Percentiles rank a stretch among this genome's conserved stretches.
Conservation (phyloP, 1,284 basidiomycete genomes). For the Cronartium ribicola region DNA sequence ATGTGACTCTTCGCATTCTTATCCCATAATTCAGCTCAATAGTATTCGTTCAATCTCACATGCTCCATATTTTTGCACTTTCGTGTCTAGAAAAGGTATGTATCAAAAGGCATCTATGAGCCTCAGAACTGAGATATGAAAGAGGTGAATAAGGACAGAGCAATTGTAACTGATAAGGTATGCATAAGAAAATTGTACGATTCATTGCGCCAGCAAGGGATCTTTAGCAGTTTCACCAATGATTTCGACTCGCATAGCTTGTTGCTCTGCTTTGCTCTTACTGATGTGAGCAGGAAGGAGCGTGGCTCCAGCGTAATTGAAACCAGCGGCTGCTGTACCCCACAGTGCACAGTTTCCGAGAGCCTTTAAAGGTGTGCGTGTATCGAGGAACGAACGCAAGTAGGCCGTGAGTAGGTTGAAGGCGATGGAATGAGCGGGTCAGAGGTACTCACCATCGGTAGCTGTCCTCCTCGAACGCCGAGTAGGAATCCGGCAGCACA, state of each 20-base stretch:
- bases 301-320: conserved; percentile 37
- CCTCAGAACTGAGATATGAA: too few species aligned
- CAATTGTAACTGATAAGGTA: too few species aligned
- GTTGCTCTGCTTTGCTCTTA: conserved; percentile 33
- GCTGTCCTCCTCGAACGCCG: conserved; percentile 32
- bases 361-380: conserved; percentile 7
- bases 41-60: too few species aligned
- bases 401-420: not conserved
- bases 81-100: too few species aligned
- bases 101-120: too few species aligned
- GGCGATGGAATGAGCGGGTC: not conserved
- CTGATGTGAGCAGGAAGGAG: conserved; percentile 30
- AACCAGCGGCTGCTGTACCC: conserved; percentile 30
- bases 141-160: too few species aligned
- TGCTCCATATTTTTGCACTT: too few species aligned
- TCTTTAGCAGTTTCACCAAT: conserved; percentile 20
- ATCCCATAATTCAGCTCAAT: too few species aligned
- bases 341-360: conserved; percentile 33
- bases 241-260: conserved; percentile 28
- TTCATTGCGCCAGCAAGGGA: conserved; percentile 19
- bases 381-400: not conserved
- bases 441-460: conserved; percentile 17
- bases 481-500: conserved; percentile 42
- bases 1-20: too few species aligned
- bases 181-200: not conserved